Evolutionary conservation across 805 yeast species (phyloP), one percentile per base, ranked within the genome.

Genomic region (Monosporozyma unispora): DNA sequence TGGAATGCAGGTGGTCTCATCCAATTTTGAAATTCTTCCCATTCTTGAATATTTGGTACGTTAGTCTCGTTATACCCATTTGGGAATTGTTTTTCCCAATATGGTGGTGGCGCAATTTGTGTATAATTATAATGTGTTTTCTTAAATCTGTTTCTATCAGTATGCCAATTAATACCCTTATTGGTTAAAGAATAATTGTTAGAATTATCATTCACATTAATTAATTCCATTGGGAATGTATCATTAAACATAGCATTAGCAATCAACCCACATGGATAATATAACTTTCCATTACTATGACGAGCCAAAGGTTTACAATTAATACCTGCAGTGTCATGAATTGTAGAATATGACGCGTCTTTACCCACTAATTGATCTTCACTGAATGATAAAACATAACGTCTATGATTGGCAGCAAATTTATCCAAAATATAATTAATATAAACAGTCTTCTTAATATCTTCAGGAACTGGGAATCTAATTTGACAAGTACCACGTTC

Each of bases 21-120:
- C 99, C 99, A 91, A 66, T 89, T 91, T 71, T 89, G 96, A 58
- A 91, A 78, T 55, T 82, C 82, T 62, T 87, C 91, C 88, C 93
- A 82, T 35, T 69, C 63, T 2, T 86, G 75, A 45, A 91, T 63
- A 61, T 86, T 83, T 2, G 95, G 96, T 52, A 91, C 58, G 64
- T 87, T 88, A 5, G 78, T 79, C 31, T 77, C 81, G n/a, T 84
- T 87, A 69, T 93, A 91, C 0, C 98, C 98, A 52, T 89, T 69
- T 1, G 98, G 98, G 65, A 68, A 91, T 69, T 61, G 70, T 54
- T 78, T 75, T 39, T 69, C 72, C 99, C 99, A 91, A 69, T 85
- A 87, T 47, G 93, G 96, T 5, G 99, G 99, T 11, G 99, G 99
- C 2, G 82, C 93, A 42, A 91, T 82, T 12, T 88, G 82, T 27